These are phyloP conservation scores for Zymoseptoria pseudotritici DNA, from an alignment of 2,329 filamentous ascomycete genomes.

Conservation along the genomic window DNA sequence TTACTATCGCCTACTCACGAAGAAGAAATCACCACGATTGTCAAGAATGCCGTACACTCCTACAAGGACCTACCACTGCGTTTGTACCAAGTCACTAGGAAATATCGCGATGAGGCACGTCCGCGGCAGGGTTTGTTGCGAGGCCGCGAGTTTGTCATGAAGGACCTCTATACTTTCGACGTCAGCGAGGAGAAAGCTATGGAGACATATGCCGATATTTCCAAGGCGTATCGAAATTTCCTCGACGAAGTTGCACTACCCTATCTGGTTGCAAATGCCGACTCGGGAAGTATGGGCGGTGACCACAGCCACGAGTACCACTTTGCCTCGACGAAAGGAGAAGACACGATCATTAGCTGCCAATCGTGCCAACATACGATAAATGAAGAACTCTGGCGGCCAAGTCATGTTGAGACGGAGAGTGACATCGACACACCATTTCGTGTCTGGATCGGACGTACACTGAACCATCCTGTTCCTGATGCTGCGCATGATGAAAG, in stretches of 20 bases:
- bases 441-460: conserved; percentile 10
- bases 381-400: conserved; percentile 68
- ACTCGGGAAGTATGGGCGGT: conserved; percentile 94
- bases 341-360: conserved; percentile 78
- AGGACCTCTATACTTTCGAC: conserved; percentile 96
- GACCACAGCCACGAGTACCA: conserved; percentile 93
- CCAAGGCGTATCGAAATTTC: conserved; percentile 64
- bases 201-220: conserved; percentile 71
- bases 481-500: not conserved
- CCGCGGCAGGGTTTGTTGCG: conserved; percentile 83
- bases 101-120: conserved; percentile 87
- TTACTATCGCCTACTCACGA: conserved; percentile 90
- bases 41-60: conserved; percentile 65
- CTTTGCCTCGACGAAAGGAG: conserved; percentile 68
- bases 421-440: conserved; percentile 1
- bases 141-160: conserved; percentile 92
- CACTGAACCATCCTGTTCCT: not conserved
- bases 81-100: conserved; percentile 86
- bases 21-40: conserved; percentile 84
- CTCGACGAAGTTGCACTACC: conserved; percentile 79
- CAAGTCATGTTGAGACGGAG: not conserved
- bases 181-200: conserved; percentile 58
- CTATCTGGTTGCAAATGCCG: conserved; percentile 77
- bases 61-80: conserved; percentile 81
- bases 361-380: conserved; percentile 64